A percentile compares a stretch with the other conserved stretches of the same genome.
These are phyloP conservation scores for Phytophthora citricola DNA, from an alignment of 352 stramenopile species.

Conservation along the genomic window DNA sequence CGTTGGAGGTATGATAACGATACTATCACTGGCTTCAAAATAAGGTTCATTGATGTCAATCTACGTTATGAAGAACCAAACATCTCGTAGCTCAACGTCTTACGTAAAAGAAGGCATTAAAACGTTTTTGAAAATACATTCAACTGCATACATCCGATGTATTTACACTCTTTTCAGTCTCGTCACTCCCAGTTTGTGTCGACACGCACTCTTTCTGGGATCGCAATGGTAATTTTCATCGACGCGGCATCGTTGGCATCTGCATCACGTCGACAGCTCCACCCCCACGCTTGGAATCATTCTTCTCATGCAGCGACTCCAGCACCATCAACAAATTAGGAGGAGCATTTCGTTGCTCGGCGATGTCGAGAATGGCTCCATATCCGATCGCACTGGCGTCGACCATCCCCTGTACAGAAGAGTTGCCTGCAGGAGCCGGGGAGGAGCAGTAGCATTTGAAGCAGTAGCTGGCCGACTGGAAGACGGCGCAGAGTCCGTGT, in stretches of 20 bases:
- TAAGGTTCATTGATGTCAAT: no score
- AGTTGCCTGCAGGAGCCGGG: constrained; percentile 22
- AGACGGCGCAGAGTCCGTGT: constrained; percentile 25
- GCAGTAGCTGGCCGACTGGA: constrained; percentile 17
- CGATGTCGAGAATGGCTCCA: constrained; percentile 76
- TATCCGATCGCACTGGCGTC: constrained; percentile 65
- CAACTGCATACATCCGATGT: neutral
- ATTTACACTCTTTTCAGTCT: neutral
- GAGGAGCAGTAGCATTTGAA: constrained; percentile 18
- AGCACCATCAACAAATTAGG: constrained; percentile 48
- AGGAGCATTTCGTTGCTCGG: constrained; percentile 51
- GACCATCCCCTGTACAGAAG: constrained; percentile 32
- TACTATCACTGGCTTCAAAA: no score
- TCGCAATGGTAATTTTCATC: constrained; percentile 57
- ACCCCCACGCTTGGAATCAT: constrained; percentile 56
- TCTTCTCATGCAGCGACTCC: constrained; percentile 59
- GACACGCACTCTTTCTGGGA: constrained; percentile 44
- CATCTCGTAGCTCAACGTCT: no score
- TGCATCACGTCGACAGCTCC: constrained; percentile 52
- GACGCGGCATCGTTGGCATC: constrained; percentile 40
- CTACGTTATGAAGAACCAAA: no score
- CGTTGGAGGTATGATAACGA: no score
- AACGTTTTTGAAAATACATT: no score
- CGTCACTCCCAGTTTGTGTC: constrained; percentile 50
- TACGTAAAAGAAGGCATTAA: no score